phyloP scores from a whole-genome alignment of 2,329 filamentous ascomycete species.

The Pseudocercospora cruenta region DNA sequence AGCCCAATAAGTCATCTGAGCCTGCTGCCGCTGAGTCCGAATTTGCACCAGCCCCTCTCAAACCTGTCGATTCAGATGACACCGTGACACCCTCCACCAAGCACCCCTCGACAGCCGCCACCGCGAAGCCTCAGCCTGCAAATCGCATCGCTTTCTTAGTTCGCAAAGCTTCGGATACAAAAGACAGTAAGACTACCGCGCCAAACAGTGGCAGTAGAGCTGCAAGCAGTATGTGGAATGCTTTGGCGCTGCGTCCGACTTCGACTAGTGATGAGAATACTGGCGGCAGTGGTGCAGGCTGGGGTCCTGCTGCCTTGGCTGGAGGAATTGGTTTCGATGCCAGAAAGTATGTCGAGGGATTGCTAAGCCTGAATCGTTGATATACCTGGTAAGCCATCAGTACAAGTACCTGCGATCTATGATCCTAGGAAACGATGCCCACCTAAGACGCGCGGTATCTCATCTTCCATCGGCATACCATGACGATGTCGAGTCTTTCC shows the following conservation, averaged over 20 bases:
- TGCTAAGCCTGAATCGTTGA: constrained; percentile 65
- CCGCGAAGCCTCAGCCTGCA: constrained; percentile 4
- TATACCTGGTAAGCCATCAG: neutral
- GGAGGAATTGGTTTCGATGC: constrained; percentile 80
- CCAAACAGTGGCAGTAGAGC: constrained; percentile 25
- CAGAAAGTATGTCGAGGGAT: constrained; percentile 71
- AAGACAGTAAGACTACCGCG: constrained; percentile 15
- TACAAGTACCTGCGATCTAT: neutral
- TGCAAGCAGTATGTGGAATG: constrained; percentile 37
- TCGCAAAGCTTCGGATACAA: constrained; percentile 36
- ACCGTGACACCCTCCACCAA: constrained; percentile 18
- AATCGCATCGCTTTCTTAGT: constrained; percentile 50
- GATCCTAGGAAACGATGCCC: neutral
- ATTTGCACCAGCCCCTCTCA: neutral
- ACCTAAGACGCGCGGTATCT: neutral
- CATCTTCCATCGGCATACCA: constrained; percentile 6
- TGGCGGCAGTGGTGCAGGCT: constrained; percentile 30
- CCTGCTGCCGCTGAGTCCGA: neutral
- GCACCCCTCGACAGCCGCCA: constrained; percentile 13
- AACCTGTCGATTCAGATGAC: constrained; percentile 21
- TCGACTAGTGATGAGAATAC: constrained; percentile 27
- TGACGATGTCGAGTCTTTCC: neutral
- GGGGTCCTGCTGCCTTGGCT: constrained; percentile 57
- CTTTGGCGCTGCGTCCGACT: constrained; percentile 27
- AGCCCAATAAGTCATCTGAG: neutral